Evolutionary conservation across 257 asterid species (phyloP), one percentile per base, ranked within the genome.

Genomic region (Osmanthus fragrans): DNA sequence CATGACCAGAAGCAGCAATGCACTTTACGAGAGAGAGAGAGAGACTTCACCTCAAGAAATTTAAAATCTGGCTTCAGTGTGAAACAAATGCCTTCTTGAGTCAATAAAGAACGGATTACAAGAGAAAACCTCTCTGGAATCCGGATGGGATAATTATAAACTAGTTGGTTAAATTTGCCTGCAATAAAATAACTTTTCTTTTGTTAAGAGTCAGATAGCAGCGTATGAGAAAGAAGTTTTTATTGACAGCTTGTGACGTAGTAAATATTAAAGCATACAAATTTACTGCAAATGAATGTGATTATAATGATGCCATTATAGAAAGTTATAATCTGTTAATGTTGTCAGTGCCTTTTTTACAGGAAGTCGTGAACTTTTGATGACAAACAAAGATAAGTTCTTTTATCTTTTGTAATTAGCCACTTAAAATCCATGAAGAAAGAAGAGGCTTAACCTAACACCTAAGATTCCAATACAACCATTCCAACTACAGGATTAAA

Each of bases 31-130:
- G 51, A 12, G 51, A 42, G 47, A 66, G 73, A 75, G 67, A 74
- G 56, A 58, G 9, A 77, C 34, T 79, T 86, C 85, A 95, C 99
- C 99, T 95, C 99, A 51, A 95, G 97, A 90, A 95, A 95, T 81
- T 95, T 95, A 90, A 95, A 95, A 83, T 89, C 96, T 30, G 88
- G 98, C 83, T 91, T 78, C 84, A 95, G 89, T 47, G 94, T 91
- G 90, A 95, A 91, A 91, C 99, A 95, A 79, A 95, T 95, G 81
- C 99, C 99, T 90, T 95, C 99, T 89, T 95, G 99, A 86, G 99
- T 95, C 91, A 95, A 91, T 76, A 95, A 82, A 76, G 99, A 86
- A 39, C 99, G 98, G 82, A 95, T 95, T 76, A 95, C 99, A 72
- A 95, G 98, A 79, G 99, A 95, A 83, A 95, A 95, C 86, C 99